phyloP scores from a whole-genome alignment of 2,329 filamentous ascomycete species.

The Phyllosticta capitalensis region DNA sequence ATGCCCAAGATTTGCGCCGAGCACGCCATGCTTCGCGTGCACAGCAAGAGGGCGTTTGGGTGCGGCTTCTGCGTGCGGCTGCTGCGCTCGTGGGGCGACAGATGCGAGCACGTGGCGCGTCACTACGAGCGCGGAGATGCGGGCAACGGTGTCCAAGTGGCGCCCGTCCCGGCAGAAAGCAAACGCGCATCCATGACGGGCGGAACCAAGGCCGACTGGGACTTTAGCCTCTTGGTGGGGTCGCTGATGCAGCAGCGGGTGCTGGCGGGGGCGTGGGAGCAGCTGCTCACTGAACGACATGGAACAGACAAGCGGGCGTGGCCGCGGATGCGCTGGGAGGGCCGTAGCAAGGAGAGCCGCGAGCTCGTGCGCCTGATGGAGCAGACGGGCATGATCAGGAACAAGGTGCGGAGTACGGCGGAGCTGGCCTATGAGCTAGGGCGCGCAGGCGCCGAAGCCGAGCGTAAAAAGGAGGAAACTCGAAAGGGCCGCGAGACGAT shows the following conservation, averaged over 20 bases:
- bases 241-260: conserved; percentile 57
- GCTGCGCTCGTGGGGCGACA: conserved; percentile 53
- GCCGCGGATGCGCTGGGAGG: conserved; percentile 45
- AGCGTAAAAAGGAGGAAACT: neutral
- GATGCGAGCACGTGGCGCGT: conserved; percentile 58
- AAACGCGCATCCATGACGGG: neutral
- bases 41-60: conserved; percentile 57
- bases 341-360: conserved; percentile 45
- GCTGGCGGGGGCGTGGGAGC: conserved; percentile 53
- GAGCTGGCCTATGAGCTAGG: conserved; percentile 49
- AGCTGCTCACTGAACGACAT: conserved; percentile 43
- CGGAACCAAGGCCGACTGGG: conserved; percentile 49
- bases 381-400: conserved; percentile 44
- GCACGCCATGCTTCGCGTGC: conserved; percentile 26
- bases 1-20: conserved; percentile 6
- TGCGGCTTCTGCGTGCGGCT: conserved; percentile 59
- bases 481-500: neutral
- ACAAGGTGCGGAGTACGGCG: conserved; percentile 47
- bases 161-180: no score
- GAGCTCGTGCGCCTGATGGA: conserved; percentile 57
- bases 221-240: conserved; percentile 59
- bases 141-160: neutral
- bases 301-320: conserved; percentile 42
- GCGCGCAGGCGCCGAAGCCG: neutral
- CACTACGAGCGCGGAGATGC: conserved; percentile 52